Conservation (phyloP, 306 rosid genomes). For the Dryas octopetala region DNA sequence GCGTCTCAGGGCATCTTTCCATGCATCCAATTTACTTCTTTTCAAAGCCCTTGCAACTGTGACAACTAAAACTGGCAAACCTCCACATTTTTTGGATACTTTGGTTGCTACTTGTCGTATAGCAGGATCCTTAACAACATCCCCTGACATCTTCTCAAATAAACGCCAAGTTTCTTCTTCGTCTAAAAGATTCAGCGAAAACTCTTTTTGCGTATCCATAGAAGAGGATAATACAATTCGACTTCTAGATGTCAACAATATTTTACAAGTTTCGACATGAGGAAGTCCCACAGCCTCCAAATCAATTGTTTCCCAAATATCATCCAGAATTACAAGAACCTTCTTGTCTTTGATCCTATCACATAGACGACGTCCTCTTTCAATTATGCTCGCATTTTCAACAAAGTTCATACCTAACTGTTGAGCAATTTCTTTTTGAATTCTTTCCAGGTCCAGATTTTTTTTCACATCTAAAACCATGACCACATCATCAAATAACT, state of each 20-base stretch:
- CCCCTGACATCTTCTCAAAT: constrained; percentile 22
- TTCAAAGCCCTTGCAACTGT: constrained; percentile 26
- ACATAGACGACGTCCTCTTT: background rate
- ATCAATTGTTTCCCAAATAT: constrained; percentile 24
- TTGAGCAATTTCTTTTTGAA: constrained; percentile 8
- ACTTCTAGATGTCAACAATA: constrained; percentile 37
- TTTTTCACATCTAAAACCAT: background rate
- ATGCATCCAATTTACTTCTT: background rate
- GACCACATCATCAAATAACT: constrained; percentile 1
- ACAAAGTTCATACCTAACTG: background rate
- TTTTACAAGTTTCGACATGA: constrained; percentile 13
- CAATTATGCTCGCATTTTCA: background rate
- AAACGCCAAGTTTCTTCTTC: constrained; percentile 35
- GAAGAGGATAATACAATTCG: background rate
- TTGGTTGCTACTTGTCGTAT: constrained; percentile 8
- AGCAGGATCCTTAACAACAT: background rate
- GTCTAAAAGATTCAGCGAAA: constrained; percentile 7
- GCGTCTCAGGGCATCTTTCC: background rate
- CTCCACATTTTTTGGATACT: constrained; percentile 33
- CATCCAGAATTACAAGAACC: constrained; percentile 32
- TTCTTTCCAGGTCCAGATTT: background rate
- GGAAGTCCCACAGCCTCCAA: constrained; percentile 32
- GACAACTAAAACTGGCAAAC: constrained; percentile 35
- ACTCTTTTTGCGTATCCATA: constrained; percentile 22
- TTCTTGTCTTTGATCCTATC: constrained; percentile 1